Evolutionary conservation across 1,139 yeast genomes (phyloP).

Genomic region (Ogataea hybrid): DNA sequence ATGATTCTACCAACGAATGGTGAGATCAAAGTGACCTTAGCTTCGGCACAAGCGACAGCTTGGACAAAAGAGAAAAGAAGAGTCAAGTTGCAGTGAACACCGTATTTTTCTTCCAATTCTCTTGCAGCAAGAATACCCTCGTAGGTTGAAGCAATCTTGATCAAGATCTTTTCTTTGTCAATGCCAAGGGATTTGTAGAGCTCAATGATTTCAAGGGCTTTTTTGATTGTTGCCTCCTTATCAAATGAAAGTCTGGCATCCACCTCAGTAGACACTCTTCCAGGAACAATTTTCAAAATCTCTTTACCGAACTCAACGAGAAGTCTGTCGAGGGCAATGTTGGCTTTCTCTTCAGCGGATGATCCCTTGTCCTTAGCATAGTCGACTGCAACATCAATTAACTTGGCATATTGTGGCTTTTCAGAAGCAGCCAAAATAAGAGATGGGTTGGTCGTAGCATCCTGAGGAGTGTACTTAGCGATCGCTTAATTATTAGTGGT

Average conservation of each 20-base stretch:
- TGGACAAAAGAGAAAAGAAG: constrained; percentile 91
- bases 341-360: no score
- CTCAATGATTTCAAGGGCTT: constrained; percentile 85
- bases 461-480: no score
- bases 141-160: constrained; percentile 97
- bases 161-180: constrained; percentile 82
- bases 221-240: constrained; percentile 87
- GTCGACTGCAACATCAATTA: no score
- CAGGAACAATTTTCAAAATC: no score
- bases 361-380: no score
- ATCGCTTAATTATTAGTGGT: constrained; percentile 34
- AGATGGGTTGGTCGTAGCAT: no score
- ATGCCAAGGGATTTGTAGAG: constrained; percentile 85
- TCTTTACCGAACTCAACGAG: no score
- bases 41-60: constrained; percentile 99
- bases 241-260: no score
- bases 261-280: no score
- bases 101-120: constrained; percentile 88
- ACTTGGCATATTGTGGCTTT: no score
- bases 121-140: constrained; percentile 99
- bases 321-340: no score
- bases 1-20: constrained; percentile 99
- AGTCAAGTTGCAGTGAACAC: constrained; percentile 93
- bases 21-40: constrained; percentile 90
- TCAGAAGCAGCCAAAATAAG: no score